Base-by-base conservation (phyloP, 805 yeast species). In the Ogataea angusta region DNA sequence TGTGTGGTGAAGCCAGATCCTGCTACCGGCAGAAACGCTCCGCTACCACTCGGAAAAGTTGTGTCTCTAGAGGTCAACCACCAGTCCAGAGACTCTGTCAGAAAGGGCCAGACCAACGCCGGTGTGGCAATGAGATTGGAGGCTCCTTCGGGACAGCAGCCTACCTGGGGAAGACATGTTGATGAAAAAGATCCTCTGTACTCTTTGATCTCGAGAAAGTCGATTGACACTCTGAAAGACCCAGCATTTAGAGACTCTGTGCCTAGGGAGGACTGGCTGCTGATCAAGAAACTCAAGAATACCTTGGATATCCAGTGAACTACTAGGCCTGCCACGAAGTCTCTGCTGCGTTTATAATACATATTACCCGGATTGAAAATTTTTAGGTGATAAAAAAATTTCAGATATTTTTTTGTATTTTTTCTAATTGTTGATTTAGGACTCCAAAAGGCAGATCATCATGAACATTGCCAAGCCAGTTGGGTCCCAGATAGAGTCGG, bases 61-160 rank as follows among this genome's bases (percentile, higher is more conserved):
- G 80, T 72, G 14, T 86, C 96, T n/a, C 72, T 93, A 63, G 98
- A 93, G 70, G 96, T 93, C 38, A 95, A 91, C 68, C 99, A 93
- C 71, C 86, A 86, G 66, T 69, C 96, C 25, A 74, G 72, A 21
- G 85, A 78, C 42, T 65, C 70, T 22, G 95, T 90, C 34, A 85
- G 88, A 70, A 93, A 87, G 75, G 96, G 97, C 33, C 95, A 86
- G 67, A 87, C 98, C 10, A 78, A 85, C 54, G 97, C 96, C 19
- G 99, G 99, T 78, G 98, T 91, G 49, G 99, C 99, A 48, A 86
- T 93, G 85, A 82, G 99, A 73, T 75, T 93, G 59, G 99, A 93
- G 42, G 84, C 87, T 56, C 90, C 95, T 51, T 85, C 95, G 31
- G 74, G 85, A 43, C 91, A 86, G 50, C 96, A 89, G 69, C 98